Base-by-base conservation (phyloP, 345 rosid genomes). In the Salix caprea region DNA sequence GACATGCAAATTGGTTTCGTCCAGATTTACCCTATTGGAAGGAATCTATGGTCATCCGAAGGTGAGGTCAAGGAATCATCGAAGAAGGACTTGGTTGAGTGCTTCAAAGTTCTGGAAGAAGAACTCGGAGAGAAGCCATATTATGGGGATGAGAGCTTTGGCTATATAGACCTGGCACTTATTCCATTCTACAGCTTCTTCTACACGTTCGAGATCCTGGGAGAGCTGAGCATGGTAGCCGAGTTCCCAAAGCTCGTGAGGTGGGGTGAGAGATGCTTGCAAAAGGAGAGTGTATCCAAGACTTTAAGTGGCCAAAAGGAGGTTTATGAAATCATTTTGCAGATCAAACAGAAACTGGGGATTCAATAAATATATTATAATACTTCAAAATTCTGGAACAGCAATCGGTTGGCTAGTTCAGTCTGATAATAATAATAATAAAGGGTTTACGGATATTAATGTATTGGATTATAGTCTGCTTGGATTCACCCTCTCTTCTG, bases 181-280 rank as follows among this genome's bases (percentile, higher is more conserved):
- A 4, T 67, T 14, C 76, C 81, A 12, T 56, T 56, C 36, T 58
- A 67, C 65, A 28, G 28, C 56, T 26, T 42, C 12, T 72, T 78
- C 40, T 60, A 78, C 34, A 6, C 76, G 11, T 73, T 50, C 28
- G 81, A 78, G 65, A 60, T 1, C 3, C 13, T 67, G 1, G 81
- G 77, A 1, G 67, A 67, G 2, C 58, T 42, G 6, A 42, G 73
- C 36, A 73, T 73, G 36, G 54, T 1, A 6, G 67, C 50, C 32
- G 54, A 78, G 60, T 73, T 77, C 72, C 77, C 81, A 19, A 73
- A 67, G 65, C 24, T 78, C 0, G n/a, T 73, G 60, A 73, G 14
- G 15, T 78, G 81, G 76, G 67, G 50, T 16, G n/a, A 69, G 28
- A 78, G 73, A 34, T 78, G 81, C 68, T 54, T 78, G 81, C 46